Base-by-base conservation (phyloP, 2,329 filamentous ascomycete species). In the Colletotrichum caudatum region DNA sequence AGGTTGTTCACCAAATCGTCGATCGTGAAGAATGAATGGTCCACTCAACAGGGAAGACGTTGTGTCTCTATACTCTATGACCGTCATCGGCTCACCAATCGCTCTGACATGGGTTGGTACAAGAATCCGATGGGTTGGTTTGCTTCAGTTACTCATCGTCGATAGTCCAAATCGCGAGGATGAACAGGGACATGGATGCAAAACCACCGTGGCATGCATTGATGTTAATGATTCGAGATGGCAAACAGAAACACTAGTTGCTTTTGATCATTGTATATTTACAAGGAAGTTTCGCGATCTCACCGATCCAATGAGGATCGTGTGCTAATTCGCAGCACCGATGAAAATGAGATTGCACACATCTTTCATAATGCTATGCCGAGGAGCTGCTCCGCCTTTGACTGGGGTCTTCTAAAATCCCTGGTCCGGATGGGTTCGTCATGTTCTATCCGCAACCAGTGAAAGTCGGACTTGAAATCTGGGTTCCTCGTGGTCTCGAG, bases 401-500 rank as follows among this genome's bases (percentile, higher is more conserved):
- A 44, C 16, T 51, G 59, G 11, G 37, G 20, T 1, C 5, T 35
- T 48, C 46, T 59, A 29, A 4, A 4, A 1, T 69, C 48, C 48
- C 60, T 64, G 41, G 23, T 26, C 4, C 23, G 65, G 14, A 44
- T 18, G 5, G 23, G 20, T 35, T 61, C 66, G n/a, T 33, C n/a
- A 5, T 69, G 59, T 12, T 72, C 69, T 37, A 72, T 54, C 11
- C 61, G 64, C 23, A 72, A 48, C 69, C 69, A 69, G 33, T 61
- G 60, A 5, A 72, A 69, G 2, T 72, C 69, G 5, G 65, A n/a
- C 26, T 50, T 67, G 7, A 69, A 69, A 18, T 72, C 69, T 3
- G 69, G 54, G 11, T 64, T 61, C 18, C 39, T 53, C 3, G 65
- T 69, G 8, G 37, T 56, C 33, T 69, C 69, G 20, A 64, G 51